Evolutionary conservation across 306 rosid species (phyloP).

Genomic region (cucumber (Cucumis sativus)): DNA sequence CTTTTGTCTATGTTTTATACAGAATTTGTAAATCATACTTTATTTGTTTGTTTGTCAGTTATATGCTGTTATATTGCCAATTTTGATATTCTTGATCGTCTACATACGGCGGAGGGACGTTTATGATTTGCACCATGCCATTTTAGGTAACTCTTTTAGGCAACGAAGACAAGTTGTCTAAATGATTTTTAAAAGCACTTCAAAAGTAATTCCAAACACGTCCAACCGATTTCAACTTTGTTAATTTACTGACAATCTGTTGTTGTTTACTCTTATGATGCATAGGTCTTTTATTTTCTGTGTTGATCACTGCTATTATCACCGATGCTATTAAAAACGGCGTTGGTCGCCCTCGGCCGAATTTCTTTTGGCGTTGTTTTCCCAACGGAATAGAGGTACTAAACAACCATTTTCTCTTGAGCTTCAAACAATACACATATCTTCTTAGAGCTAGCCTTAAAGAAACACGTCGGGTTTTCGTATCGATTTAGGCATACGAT

Average conservation of each 20-base stretch:
- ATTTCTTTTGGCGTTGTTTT: conserved; percentile 97
- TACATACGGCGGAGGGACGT: conserved; percentile 69
- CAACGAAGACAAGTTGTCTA: background rate
- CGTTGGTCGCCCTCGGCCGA: conserved; percentile 94
- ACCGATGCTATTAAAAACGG: conserved; percentile 77
- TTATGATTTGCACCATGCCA: conserved; percentile 77
- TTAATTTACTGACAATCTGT: background rate
- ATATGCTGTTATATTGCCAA: conserved; percentile 70
- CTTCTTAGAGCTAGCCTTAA: background rate
- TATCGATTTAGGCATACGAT: conserved; percentile 36
- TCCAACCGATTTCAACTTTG: background rate
- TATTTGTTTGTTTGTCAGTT: conserved; percentile 29
- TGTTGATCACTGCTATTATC: conserved; percentile 59
- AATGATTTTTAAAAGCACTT: background rate
- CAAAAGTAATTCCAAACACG: background rate
- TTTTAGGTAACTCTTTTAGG: conserved; percentile 42
- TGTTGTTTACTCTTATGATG: conserved; percentile 10
- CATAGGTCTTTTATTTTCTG: conserved; percentile 70
- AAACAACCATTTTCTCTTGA: background rate
- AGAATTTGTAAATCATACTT: background rate
- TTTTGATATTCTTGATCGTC: conserved; percentile 40
- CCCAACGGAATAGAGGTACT: conserved; percentile 65
- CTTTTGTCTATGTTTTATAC: background rate
- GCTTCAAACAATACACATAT: background rate
- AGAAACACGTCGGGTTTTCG: background rate